These are phyloP conservation scores for Aspergillus oerlinghausenensis DNA, from an alignment of 2,329 filamentous ascomycete species.

Conservation along the genomic window DNA sequence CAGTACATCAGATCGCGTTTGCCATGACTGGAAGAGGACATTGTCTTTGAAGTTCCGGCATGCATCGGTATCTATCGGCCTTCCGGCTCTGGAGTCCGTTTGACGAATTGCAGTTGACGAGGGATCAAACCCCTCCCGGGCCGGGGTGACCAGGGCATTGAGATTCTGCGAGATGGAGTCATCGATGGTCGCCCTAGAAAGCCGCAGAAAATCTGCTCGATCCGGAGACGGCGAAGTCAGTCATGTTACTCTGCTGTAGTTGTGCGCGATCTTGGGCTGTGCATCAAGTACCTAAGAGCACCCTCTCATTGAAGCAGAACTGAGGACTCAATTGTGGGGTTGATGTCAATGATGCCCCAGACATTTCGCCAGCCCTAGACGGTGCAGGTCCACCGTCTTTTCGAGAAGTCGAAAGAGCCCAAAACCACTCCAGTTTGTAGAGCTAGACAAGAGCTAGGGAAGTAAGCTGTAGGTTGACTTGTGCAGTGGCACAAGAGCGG, in stretches of 20 bases:
- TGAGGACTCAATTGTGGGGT: conserved; percentile 61
- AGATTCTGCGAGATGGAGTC: conserved; percentile 91
- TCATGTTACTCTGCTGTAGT: neutral
- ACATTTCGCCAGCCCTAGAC: conserved; percentile 32
- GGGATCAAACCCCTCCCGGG: conserved; percentile 69
- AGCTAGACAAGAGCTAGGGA: neutral
- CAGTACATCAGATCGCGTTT: conserved; percentile 73
- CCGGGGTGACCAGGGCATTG: conserved; percentile 79
- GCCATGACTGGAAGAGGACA: conserved; percentile 85
- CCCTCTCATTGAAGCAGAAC: conserved; percentile 70
- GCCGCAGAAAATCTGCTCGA: conserved; percentile 74
- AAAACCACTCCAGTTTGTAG: conserved; percentile 40
- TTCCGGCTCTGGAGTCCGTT: conserved; percentile 45
- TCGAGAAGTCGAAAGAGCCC: conserved; percentile 22
- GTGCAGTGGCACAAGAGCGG: neutral
- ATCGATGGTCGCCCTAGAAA: conserved; percentile 80
- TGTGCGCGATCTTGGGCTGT: neutral
- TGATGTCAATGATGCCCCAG: conserved; percentile 33
- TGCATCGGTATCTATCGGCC: conserved; percentile 55
- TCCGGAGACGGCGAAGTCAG: conserved; percentile 6
- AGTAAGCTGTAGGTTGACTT: neutral
- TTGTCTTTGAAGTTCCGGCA: conserved; percentile 71
- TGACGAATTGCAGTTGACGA: conserved; percentile 64
- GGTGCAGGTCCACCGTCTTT: conserved; percentile 19
- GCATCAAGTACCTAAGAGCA: conserved; percentile 58